Evolutionary conservation across 768 basidiomycete species (phyloP).

Genomic region (Floccularia luteovirens): DNA sequence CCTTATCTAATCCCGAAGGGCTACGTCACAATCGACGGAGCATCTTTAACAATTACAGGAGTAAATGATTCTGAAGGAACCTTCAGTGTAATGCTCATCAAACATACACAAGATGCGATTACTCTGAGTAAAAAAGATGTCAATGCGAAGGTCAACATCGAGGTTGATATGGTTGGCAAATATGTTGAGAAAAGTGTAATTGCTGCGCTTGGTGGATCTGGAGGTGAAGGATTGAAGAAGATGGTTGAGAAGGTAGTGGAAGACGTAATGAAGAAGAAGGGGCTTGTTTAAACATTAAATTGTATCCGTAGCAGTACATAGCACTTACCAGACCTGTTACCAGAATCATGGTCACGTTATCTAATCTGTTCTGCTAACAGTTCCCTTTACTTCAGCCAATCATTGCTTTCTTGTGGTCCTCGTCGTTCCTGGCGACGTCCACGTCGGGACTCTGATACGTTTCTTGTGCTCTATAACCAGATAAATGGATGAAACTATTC

Average conservation of each 20-base stretch:
- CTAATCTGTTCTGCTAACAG: too few species aligned
- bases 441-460: too few species aligned
- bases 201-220: conserved; percentile 54
- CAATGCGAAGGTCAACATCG: conserved; percentile 87
- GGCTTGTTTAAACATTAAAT: conserved; percentile 11
- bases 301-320: neutral
- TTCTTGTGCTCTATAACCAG: neutral
- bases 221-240: conserved; percentile 34
- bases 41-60: conserved; percentile 83
- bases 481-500: conserved; percentile 16
- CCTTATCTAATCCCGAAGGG: conserved; percentile 90
- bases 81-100: conserved; percentile 93
- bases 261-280: conserved; percentile 41
- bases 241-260: conserved; percentile 55
- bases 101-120: conserved; percentile 87
- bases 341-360: too few species aligned
- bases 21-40: conserved; percentile 90
- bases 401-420: too few species aligned
- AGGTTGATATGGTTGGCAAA: conserved; percentile 93
- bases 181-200: conserved; percentile 81
- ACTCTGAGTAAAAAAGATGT: conserved; percentile 67
- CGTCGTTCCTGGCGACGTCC: too few species aligned
- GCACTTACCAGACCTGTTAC: too few species aligned
- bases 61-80: conserved; percentile 55
- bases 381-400: too few species aligned